These are phyloP conservation scores for Solanum rostratum DNA, from an alignment of 257 asterid species.

Conservation along the genomic window DNA sequence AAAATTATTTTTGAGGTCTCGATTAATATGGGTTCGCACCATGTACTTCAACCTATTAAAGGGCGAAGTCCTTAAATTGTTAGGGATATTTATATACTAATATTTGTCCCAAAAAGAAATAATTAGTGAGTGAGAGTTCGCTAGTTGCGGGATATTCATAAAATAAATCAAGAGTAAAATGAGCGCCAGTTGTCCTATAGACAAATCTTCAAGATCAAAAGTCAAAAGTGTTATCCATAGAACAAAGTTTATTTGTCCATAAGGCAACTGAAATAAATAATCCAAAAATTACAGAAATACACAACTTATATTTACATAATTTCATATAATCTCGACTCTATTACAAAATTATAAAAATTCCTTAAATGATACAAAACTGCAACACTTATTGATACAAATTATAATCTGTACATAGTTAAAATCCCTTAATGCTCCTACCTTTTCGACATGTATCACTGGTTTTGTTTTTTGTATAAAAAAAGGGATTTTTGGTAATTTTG, in stretches of 20 bases:
- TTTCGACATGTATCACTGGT: too few species aligned
- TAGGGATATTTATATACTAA: background rate
- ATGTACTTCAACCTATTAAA: too few species aligned
- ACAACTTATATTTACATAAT: too few species aligned
- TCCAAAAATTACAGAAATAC: too few species aligned
- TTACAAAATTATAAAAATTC: too few species aligned
- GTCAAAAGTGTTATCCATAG: background rate
- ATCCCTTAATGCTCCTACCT: too few species aligned
- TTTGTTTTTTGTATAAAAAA: too few species aligned
- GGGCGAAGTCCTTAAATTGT: background rate
- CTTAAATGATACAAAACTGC: too few species aligned
- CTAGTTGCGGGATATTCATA: background rate
- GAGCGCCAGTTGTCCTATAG: background rate
- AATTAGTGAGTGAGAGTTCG: background rate
- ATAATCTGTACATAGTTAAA: too few species aligned
- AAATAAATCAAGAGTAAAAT: background rate
- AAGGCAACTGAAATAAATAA: background rate
- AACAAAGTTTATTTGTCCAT: background rate
- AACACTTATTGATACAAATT: too few species aligned
- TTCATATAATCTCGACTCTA: too few species aligned
- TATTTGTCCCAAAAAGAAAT: background rate
- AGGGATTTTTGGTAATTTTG: too few species aligned
- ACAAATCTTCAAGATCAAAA: background rate
- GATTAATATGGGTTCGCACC: accelerated
- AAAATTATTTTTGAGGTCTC: background rate